phyloP scores from a whole-genome alignment of 2,329 filamentous ascomycete species.

The Cercospora brassicicola region DNA sequence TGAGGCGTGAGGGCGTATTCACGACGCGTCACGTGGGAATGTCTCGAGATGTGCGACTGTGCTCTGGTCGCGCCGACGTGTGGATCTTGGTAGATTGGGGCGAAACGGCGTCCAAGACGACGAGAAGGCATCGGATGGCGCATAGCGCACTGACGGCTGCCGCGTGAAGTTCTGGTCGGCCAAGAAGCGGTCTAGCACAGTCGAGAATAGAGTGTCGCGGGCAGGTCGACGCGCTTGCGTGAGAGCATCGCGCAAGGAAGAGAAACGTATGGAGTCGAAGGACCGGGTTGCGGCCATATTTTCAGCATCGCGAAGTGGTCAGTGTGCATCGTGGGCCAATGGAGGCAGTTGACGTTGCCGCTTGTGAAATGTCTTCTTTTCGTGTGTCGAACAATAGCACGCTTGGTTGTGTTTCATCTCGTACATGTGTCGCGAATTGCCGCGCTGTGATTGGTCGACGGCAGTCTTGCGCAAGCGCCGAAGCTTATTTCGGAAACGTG shows the following conservation, averaged over 20 bases:
- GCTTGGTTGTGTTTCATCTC: background rate
- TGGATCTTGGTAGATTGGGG: constrained; percentile 18
- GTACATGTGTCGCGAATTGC: background rate
- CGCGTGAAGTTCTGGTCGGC: background rate
- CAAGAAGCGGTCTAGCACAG: constrained; percentile 15
- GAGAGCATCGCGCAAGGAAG: constrained; percentile 18
- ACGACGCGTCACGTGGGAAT: constrained; percentile 7
- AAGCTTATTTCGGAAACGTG: constrained; percentile 1
- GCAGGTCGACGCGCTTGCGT: constrained; percentile 26
- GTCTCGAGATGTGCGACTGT: constrained; percentile 13
- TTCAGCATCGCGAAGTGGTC: constrained; percentile 5
- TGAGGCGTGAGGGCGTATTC: constrained; percentile 2
- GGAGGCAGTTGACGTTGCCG: constrained; percentile 19
- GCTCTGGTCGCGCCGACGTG: constrained; percentile 16
- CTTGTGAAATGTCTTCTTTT: constrained; percentile 19
- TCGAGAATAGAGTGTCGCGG: constrained; percentile 23
- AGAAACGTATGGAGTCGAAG: constrained; percentile 18
- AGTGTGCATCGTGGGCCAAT: constrained; percentile 19
- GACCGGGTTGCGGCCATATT: constrained; percentile 10
- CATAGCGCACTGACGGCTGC: constrained; percentile 20
- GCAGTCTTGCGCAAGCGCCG: background rate
- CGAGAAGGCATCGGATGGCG: constrained; percentile 14
- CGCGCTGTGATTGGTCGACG: background rate
- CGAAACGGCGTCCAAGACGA: constrained; percentile 18
- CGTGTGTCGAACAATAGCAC: constrained; percentile 24